phyloP scores from a whole-genome alignment of 352 stramenopile species.

The Globisporangium radiosum region DNA sequence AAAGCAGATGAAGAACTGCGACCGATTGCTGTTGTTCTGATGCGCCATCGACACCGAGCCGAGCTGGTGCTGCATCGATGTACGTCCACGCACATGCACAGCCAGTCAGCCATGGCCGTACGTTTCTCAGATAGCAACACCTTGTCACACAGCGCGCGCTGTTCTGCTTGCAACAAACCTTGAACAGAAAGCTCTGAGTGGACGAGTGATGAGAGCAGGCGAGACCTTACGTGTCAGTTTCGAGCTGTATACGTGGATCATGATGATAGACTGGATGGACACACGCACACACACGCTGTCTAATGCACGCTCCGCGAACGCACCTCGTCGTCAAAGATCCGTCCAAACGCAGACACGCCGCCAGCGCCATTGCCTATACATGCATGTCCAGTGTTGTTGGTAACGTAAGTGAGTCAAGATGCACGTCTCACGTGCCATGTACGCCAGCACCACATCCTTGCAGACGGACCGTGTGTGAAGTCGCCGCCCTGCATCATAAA shows the following conservation, averaged over 20 bases:
- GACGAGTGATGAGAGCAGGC: no score
- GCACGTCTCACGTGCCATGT: neutral
- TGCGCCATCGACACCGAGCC: slow-evolving; percentile 98
- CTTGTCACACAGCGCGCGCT: no score
- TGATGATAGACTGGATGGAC: neutral
- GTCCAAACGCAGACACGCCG: slow-evolving; percentile 91
- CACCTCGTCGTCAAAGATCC: slow-evolving; percentile 96
- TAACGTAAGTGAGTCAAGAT: neutral
- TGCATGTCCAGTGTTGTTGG: no score
- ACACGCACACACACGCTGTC: neutral
- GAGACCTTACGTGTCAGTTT: no score
- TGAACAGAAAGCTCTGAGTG: slow-evolving; percentile 83
- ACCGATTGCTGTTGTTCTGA: slow-evolving; percentile 94
- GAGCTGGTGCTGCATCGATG: slow-evolving; percentile 53
- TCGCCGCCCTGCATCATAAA: slow-evolving; percentile 98
- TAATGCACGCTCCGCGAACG: neutral
- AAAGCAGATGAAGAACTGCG: slow-evolving; percentile 99
- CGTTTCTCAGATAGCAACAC: no score
- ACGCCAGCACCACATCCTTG: no score
- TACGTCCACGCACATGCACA: neutral
- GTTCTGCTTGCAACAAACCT: slow-evolving; percentile 20
- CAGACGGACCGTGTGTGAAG: slow-evolving; percentile 70
- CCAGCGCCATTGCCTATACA: slow-evolving; percentile 85
- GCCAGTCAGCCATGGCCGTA: neutral
- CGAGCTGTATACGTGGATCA: no score